Conservation (phyloP, 164 flowering plant species). For the Piper betle region DNA sequence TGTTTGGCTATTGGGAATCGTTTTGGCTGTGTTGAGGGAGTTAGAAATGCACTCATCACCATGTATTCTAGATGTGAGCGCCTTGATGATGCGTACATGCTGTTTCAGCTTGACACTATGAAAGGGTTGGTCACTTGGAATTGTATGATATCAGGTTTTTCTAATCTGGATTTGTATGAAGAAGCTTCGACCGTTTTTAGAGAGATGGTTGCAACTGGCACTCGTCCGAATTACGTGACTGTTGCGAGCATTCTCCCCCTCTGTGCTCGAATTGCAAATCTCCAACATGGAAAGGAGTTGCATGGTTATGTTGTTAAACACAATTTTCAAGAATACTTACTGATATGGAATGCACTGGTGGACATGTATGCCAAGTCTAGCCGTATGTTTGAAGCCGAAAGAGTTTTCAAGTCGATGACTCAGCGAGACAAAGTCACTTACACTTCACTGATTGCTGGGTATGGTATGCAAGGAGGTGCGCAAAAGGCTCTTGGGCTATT, state of each 20-base stretch:
- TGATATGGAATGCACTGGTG: conserved; percentile 51
- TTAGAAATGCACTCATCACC: conserved; percentile 39
- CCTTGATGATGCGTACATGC: conserved; percentile 21
- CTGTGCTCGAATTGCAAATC: conserved; percentile 43
- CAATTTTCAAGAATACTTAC: conserved; percentile 22
- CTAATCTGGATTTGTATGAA: conserved; percentile 29
- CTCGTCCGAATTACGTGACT: conserved; percentile 46
- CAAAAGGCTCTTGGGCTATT: conserved; percentile 26
- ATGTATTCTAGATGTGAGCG: conserved; percentile 48
- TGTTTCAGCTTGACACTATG: conserved; percentile 21
- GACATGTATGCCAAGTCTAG: conserved; percentile 61
- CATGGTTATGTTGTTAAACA: conserved; percentile 38
- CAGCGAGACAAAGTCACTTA: conserved; percentile 42
- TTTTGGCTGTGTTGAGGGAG: conserved; percentile 17
- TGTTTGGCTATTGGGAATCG: conserved; percentile 27
- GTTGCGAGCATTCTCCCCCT: conserved; percentile 52
- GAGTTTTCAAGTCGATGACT: conserved; percentile 32
- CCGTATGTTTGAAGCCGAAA: conserved; percentile 28
- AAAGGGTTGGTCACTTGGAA: conserved; percentile 46
- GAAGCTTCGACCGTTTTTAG: conserved; percentile 39
- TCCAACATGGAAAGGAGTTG: conserved; percentile 54
- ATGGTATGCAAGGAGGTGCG: conserved; percentile 52
- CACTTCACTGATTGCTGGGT: conserved; percentile 52
- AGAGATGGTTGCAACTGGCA: conserved; percentile 30
- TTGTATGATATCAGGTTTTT: conserved; percentile 40